phyloP scores from a whole-genome alignment of 495 filamentous ascomycete species.

The Talaromyces wortmannii region DNA sequence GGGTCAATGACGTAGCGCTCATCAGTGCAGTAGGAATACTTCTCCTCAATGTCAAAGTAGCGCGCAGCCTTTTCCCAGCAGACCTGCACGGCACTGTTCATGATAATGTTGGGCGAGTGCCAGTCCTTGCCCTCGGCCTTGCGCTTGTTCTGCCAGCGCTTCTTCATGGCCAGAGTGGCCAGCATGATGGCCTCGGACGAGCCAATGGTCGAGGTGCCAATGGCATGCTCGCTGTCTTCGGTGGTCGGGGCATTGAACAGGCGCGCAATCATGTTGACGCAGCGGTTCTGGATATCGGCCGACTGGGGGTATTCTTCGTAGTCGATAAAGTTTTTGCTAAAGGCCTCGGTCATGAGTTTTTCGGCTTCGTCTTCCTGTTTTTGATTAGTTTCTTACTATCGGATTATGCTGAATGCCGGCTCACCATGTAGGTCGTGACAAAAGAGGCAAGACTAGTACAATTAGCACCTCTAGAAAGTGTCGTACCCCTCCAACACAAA shows the following conservation, averaged over 20 bases:
- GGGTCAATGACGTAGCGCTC: slow-evolving; percentile 85
- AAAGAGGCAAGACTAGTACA: slow-evolving; percentile 61
- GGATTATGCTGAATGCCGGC: slow-evolving; percentile 1
- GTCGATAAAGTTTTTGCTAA: slow-evolving; percentile 91
- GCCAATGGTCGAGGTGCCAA: slow-evolving; percentile 83
- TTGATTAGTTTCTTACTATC: not conserved
- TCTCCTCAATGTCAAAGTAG: slow-evolving; percentile 91
- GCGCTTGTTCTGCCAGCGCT: slow-evolving; percentile 82
- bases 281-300: slow-evolving; percentile 87
- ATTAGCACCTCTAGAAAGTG: slow-evolving; percentile 2
- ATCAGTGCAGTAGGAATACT: slow-evolving; percentile 75
- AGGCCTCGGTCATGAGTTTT: slow-evolving; percentile 81
- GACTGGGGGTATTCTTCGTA: slow-evolving; percentile 89
- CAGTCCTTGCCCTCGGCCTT: slow-evolving; percentile 67
- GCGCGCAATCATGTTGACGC: slow-evolving; percentile 88
- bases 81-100: slow-evolving; percentile 89
- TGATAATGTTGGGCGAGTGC: slow-evolving; percentile 79
- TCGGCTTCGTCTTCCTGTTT: slow-evolving; percentile 78
- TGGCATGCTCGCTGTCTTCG: slow-evolving; percentile 43
- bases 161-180: slow-evolving; percentile 88
- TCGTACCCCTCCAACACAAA: not conserved
- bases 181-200: slow-evolving; percentile 91
- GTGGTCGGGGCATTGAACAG: slow-evolving; percentile 66
- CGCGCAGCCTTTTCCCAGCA: slow-evolving; percentile 96
- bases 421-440: slow-evolving; percentile 82